Evolutionary conservation across 1,284 basidiomycete genomes (phyloP).

Genomic region (Coriolopsis trogii): DNA sequence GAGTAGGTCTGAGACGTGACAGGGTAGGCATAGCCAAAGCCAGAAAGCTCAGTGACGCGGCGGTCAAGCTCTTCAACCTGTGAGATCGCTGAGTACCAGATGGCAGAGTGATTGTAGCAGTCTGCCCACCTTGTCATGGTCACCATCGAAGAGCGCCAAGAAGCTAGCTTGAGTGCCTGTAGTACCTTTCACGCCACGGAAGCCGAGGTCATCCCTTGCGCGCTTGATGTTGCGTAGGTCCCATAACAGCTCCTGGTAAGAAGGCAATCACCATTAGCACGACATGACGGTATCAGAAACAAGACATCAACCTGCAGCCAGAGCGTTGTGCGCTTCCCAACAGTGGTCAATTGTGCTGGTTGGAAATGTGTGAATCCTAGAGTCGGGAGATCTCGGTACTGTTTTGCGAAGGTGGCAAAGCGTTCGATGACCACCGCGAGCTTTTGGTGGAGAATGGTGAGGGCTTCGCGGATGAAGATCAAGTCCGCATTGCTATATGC

Average conservation of each 20-base stretch:
- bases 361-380: conserved; percentile 99
- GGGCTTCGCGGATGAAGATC: conserved; percentile 91
- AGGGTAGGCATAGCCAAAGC: conserved; percentile 94
- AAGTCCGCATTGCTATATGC: conserved; percentile 87
- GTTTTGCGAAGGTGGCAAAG: conserved; percentile 76
- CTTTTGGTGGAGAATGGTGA: conserved; percentile 86
- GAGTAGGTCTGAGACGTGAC: conserved; percentile 99
- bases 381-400: conserved; percentile 81
- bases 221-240: conserved; percentile 94
- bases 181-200: conserved; percentile 98
- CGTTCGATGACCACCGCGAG: conserved; percentile 90
- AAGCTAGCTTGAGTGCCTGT: conserved; percentile 99
- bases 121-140: conserved; percentile 79
- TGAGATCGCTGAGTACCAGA: not conserved
- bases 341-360: conserved; percentile 97
- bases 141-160: conserved; percentile 92
- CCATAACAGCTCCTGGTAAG: conserved; percentile 86
- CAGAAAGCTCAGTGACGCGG: conserved; percentile 88
- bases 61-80: conserved; percentile 90
- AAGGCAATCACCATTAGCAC: not conserved
- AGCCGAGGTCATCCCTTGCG: conserved; percentile 92
- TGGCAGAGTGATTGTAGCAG: not conserved
- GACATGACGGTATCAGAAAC: not conserved
- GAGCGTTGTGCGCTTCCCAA: conserved; percentile 97
- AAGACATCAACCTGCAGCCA: conserved; percentile 81